Conservation (phyloP, 164 flowering plant genomes). For the Macadamia tetraphylla region DNA sequence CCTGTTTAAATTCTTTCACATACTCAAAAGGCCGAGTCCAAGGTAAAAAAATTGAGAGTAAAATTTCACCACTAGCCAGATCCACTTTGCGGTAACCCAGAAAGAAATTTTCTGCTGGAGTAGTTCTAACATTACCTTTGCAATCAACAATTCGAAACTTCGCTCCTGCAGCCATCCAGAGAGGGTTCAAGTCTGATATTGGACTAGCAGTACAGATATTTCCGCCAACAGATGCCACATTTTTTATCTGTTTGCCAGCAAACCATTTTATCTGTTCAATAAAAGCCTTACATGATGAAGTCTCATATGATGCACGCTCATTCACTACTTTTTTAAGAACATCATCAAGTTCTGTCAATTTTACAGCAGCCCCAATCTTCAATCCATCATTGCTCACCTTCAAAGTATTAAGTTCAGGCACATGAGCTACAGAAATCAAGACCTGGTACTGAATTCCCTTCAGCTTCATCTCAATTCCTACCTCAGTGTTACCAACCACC, state of each 20-base stretch:
- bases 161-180: constrained; percentile 95
- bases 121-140: constrained; percentile 53
- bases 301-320: constrained; percentile 62
- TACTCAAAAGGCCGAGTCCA: constrained; percentile 83
- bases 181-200: constrained; percentile 95
- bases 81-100: constrained; percentile 88
- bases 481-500: constrained; percentile 85
- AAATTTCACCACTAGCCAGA: constrained; percentile 57
- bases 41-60: constrained; percentile 77
- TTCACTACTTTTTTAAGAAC: constrained; percentile 37
- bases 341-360: constrained; percentile 53
- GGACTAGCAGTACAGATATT: constrained; percentile 99
- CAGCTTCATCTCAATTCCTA: constrained; percentile 91
- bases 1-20: constrained; percentile 96
- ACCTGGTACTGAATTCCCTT: constrained; percentile 70
- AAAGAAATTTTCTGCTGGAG: constrained; percentile 75
- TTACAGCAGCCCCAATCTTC: constrained; percentile 86
- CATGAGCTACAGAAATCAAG: constrained; percentile 55
- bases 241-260: constrained; percentile 93
- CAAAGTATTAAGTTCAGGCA: constrained; percentile 73
- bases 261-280: constrained; percentile 94
- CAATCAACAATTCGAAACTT: constrained; percentile 53
- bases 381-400: constrained; percentile 64
- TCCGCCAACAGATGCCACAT: constrained; percentile 96
- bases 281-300: constrained; percentile 75